A percentile compares a stretch with the other conserved stretches of the same genome.
Evolutionary conservation across 163 green algal species (phyloP).

Genomic region (Scenedesmus sp.): DNA sequence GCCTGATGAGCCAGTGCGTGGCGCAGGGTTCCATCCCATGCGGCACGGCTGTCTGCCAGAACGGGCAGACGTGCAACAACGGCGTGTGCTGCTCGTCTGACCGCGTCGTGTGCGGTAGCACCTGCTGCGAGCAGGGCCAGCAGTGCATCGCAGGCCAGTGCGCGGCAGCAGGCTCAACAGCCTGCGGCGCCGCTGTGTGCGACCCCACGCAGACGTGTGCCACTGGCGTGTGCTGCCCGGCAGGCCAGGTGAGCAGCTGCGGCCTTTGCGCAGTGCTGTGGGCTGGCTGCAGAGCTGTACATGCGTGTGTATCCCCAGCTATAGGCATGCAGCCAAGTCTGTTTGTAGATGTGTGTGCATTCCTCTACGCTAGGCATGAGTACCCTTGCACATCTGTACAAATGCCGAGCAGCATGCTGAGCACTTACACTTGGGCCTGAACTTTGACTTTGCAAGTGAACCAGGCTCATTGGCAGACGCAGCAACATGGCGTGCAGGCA

Average conservation of each 20-base stretch:
- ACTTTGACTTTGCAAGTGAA: no score
- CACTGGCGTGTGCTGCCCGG: not conserved
- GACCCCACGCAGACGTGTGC: not conserved
- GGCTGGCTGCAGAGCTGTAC: not conserved
- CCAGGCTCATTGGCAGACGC: not conserved
- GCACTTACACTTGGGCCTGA: no score
- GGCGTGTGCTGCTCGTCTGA: not conserved
- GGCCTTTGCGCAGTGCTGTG: not conserved
- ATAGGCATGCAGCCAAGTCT: no score
- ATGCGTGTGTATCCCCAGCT: no score
- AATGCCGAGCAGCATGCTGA: no score
- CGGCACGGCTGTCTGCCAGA: not conserved
- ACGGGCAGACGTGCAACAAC: not conserved
- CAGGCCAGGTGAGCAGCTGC: not conserved
- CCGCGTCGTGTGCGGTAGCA: not conserved
- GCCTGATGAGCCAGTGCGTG: conserved; percentile 17
- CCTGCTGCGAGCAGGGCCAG: conserved; percentile 21
- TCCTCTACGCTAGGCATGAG: no score
- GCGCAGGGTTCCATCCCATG: not conserved
- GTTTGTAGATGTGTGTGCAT: no score
- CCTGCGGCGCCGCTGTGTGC: conserved; percentile 16
- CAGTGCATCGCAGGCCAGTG: conserved; percentile 26
- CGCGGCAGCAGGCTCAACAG: not conserved
- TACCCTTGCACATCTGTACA: no score
- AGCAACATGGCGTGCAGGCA: not conserved